phyloP scores from a whole-genome alignment of 257 asterid genomes.

The Penstemon davidsonii region DNA sequence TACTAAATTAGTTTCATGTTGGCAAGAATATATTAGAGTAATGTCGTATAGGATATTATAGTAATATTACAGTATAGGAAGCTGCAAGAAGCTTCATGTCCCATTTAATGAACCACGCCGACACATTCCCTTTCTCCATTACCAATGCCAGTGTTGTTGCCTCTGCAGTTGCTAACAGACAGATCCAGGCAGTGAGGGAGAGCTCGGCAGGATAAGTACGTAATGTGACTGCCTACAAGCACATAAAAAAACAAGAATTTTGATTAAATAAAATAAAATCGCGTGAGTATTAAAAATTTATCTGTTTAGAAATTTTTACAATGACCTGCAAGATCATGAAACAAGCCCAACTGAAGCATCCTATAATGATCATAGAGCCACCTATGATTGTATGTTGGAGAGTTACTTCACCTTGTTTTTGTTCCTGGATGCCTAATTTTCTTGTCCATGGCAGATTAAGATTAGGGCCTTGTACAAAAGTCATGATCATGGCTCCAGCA shows the following conservation, averaged over 20 bases:
- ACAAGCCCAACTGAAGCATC: conserved; percentile 87
- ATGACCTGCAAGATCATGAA: conserved; percentile 90
- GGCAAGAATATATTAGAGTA: too few species aligned
- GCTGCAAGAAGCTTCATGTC: conserved; percentile 76
- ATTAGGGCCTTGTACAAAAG: conserved; percentile 68
- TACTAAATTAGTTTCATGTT: too few species aligned
- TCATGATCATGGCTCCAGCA: conserved; percentile 98
- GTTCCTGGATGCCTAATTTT: conserved; percentile 23
- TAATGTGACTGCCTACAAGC: conserved; percentile 64
- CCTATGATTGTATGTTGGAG: conserved; percentile 76
- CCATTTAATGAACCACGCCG: conserved; percentile 77
- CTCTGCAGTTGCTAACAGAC: conserved; percentile 74
- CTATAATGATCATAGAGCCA: conserved; percentile 71
- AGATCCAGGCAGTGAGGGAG: conserved; percentile 94
- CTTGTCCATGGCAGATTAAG: conserved; percentile 72
- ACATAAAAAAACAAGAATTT: not conserved
- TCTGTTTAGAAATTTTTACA: too few species aligned
- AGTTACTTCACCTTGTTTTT: conserved; percentile 38
- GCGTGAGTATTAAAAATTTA: too few species aligned
- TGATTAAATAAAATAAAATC: too few species aligned
- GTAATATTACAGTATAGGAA: conserved; percentile 66
- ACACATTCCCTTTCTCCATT: conserved; percentile 42
- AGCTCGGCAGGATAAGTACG: conserved; percentile 72
- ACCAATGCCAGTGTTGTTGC: conserved; percentile 64
- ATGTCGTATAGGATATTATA: not conserved